Evolutionary conservation across 345 rosid species (phyloP).

Genomic region (Hibiscus tridactylites): DNA sequence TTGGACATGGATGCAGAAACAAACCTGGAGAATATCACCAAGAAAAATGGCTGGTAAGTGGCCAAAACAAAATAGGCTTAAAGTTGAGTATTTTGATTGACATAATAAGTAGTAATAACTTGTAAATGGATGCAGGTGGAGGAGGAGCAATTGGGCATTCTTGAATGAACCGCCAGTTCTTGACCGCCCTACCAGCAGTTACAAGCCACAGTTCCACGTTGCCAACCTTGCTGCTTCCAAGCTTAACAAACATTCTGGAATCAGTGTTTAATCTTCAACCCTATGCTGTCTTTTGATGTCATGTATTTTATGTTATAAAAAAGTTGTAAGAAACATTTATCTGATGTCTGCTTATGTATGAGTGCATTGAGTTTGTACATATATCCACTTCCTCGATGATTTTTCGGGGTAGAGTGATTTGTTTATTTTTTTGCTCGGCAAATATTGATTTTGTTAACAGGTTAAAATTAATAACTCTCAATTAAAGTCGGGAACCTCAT

Average conservation of each 20-base stretch:
- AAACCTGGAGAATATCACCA: slow-evolving; percentile 22
- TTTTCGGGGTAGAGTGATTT: too few species aligned
- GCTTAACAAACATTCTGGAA: slow-evolving; percentile 8
- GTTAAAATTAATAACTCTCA: too few species aligned
- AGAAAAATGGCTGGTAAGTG: slow-evolving; percentile 48
- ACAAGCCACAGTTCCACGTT: slow-evolving; percentile 51
- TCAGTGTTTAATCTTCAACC: slow-evolving; percentile 4
- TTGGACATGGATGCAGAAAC: slow-evolving; percentile 17
- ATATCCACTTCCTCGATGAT: too few species aligned
- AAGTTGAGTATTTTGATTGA: background rate
- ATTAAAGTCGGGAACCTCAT: too few species aligned
- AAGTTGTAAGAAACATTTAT: background rate
- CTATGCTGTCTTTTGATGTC: background rate
- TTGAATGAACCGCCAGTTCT: slow-evolving; percentile 67
- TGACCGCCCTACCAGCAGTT: slow-evolving; percentile 37
- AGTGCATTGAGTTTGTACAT: too few species aligned
- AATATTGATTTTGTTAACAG: too few species aligned
- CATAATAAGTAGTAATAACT: background rate
- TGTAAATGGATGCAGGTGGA: slow-evolving; percentile 52
- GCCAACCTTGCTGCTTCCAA: slow-evolving; percentile 28
- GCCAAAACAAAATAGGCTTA: background rate
- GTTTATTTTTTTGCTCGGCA: too few species aligned
- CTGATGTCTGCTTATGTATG: background rate
- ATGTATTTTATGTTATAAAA: background rate
- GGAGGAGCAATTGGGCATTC: slow-evolving; percentile 72